These are phyloP conservation scores for Albophoma yamanashiensis DNA, from an alignment of 2,329 filamentous ascomycete genomes.

Conservation along the genomic window DNA sequence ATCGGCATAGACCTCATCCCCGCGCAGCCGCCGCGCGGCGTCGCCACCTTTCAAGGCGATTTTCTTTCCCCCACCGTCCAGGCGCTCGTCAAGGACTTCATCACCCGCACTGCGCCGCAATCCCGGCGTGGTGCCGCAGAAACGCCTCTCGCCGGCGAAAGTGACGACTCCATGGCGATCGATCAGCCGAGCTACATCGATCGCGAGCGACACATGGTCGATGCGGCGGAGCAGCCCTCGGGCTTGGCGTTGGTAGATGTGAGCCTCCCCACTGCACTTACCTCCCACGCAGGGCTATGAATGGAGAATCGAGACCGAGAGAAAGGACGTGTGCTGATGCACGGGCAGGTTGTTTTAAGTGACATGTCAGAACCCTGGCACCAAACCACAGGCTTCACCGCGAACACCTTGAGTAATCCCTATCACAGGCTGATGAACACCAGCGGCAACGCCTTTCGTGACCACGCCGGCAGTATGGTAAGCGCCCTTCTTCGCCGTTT, in stretches of 20 bases:
- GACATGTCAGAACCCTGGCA: constrained; percentile 99
- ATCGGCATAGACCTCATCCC: constrained; percentile 93
- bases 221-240: constrained; percentile 9
- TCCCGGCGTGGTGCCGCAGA: neutral
- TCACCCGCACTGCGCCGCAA: constrained; percentile 43
- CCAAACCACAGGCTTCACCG: constrained; percentile 66
- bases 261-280: constrained; percentile 13
- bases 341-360: constrained; percentile 67
- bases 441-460: constrained; percentile 73
- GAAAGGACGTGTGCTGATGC: constrained; percentile 7
- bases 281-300: neutral
- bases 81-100: constrained; percentile 64
- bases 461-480: constrained; percentile 94
- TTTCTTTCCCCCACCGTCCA: constrained; percentile 72
- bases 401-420: constrained; percentile 88
- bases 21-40: constrained; percentile 78
- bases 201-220: constrained; percentile 38
- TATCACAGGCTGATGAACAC: constrained; percentile 99
- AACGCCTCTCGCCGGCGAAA: neutral
- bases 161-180: constrained; percentile 9
- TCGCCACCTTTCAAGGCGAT: constrained; percentile 92
- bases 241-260: constrained; percentile 56
- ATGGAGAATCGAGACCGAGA: neutral
- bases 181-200: constrained; percentile 54
- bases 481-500: constrained; percentile 14